Base-by-base conservation (phyloP, 2,329 filamentous ascomycete genomes). In the Fusarium subtropicale region DNA sequence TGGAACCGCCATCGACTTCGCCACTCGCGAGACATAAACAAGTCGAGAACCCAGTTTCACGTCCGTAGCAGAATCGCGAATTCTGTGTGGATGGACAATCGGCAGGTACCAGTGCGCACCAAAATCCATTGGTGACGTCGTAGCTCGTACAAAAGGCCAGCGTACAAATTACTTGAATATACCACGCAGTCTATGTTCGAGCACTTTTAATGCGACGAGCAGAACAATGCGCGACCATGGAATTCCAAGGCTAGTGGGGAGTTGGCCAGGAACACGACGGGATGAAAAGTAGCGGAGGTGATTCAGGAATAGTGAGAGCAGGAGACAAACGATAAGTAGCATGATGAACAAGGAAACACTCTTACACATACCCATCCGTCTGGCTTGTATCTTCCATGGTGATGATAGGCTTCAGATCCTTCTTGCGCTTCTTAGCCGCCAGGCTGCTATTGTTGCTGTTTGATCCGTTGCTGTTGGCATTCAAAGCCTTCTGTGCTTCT, bases 401-500 rank as follows among this genome's bases (percentile, higher is more conserved):
- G 79, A 93, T 91, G 76, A 93, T 92, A 74, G 91, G 91, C 81
- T 92, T 92, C 71, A 92, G 81, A 56, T 90, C 89, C 85, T 93
- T 93, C 83, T 91, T 90, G 76, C 90, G 86, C 85, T 93, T 93
- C 85, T 92, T 92, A 24, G 76, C 75, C 26, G 69, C 62, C n/a
- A 75, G 66, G 53, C 71, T 77, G 55, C 69, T 74, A 56, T 56
- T 74, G 52, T 64, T 74, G 51, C 71, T 75, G 52, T 58, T 66
- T 41, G 71, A 60, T n/a, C 76, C 75, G 61, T 80, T 79, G 56
- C 75, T 62, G 53, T 59, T 68, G 60, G 64, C 56, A 31, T 75
- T 59, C 28, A 73, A 64, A n/a, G 71, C 64, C 71, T 79, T 76
- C 67, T 79, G 77, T 50, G 73, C 66, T 55, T 77, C 76, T 34